Evolutionary conservation across 768 basidiomycete genomes (phyloP).

Genomic region (Tricholoma sp.): DNA sequence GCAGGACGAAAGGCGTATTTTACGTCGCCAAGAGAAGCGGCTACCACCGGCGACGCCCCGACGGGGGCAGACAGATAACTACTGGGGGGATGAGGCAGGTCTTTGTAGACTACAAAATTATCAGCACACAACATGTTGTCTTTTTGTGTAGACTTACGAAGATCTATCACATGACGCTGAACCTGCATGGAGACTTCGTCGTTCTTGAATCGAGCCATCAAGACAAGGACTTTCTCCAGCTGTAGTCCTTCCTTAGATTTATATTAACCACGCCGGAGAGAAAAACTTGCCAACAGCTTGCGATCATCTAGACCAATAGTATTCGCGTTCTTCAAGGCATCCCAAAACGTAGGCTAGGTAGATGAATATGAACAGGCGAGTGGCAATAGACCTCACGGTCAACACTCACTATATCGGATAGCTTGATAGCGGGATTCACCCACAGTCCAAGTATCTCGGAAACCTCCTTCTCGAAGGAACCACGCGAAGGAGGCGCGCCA

Average conservation of each 20-base stretch:
- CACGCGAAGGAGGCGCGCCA: conserved; percentile 23
- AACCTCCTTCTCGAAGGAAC: conserved; percentile 20
- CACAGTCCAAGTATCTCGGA: conserved; percentile 25
- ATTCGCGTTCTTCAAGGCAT: conserved; percentile 40
- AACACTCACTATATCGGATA: conserved; percentile 26
- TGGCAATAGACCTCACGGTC: not conserved
- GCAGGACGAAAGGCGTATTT: conserved; percentile 52
- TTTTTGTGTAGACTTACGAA: conserved; percentile 39
- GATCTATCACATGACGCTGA: conserved; percentile 46
- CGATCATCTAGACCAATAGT: conserved; percentile 52
- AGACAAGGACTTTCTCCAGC: conserved; percentile 58
- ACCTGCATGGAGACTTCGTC: conserved; percentile 28
- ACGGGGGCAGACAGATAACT: conserved; percentile 36
- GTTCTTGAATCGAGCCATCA: conserved; percentile 50
- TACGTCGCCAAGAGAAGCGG: conserved; percentile 12
- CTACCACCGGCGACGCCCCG: not conserved
- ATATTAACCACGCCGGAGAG: not conserved
- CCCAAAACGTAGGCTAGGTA: conserved; percentile 40
- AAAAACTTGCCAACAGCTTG: conserved; percentile 45
- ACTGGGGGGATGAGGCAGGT: conserved; percentile 71
- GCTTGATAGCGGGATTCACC: conserved; percentile 20
- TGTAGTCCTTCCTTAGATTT: conserved; percentile 21
- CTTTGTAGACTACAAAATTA: conserved; percentile 59
- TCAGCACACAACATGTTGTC: conserved; percentile 8
- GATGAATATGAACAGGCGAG: not conserved